phyloP scores from a whole-genome alignment of 345 rosid species.

The Sonneratia alba region DNA sequence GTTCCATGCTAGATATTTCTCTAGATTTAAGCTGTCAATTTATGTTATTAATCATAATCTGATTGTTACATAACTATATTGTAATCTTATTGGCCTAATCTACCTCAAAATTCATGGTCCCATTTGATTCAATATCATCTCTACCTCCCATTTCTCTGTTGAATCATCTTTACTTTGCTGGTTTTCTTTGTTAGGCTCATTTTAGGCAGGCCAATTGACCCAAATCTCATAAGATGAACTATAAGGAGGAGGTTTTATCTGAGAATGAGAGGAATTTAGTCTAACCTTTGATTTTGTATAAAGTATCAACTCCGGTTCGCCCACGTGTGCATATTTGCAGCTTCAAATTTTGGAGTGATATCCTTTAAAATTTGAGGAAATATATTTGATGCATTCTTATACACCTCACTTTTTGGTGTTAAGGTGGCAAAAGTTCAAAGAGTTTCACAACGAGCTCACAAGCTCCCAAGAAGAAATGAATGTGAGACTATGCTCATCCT shows the following conservation, averaged over 20 bases:
- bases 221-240: background rate
- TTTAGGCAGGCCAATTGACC: background rate
- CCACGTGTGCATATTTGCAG: too few species aligned
- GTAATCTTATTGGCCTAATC: background rate
- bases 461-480: slow-evolving; percentile 19
- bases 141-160: background rate
- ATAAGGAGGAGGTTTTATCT: too few species aligned
- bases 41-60: background rate
- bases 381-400: background rate
- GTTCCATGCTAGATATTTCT: too few species aligned
- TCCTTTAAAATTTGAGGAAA: too few species aligned
- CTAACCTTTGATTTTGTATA: too few species aligned
- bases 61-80: background rate
- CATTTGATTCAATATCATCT: background rate
- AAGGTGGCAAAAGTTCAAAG: too few species aligned
- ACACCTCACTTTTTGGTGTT: background rate
- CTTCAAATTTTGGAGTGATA: too few species aligned
- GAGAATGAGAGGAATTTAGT: too few species aligned
- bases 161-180: background rate
- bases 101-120: background rate
- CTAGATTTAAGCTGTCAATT: too few species aligned
- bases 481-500: slow-evolving; percentile 26
- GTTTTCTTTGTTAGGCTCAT: background rate
- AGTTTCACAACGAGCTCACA: background rate
- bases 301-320: too few species aligned